Base-by-base conservation (phyloP, 1,139 yeast genomes). In the Zygosaccharomyces sapae region DNA sequence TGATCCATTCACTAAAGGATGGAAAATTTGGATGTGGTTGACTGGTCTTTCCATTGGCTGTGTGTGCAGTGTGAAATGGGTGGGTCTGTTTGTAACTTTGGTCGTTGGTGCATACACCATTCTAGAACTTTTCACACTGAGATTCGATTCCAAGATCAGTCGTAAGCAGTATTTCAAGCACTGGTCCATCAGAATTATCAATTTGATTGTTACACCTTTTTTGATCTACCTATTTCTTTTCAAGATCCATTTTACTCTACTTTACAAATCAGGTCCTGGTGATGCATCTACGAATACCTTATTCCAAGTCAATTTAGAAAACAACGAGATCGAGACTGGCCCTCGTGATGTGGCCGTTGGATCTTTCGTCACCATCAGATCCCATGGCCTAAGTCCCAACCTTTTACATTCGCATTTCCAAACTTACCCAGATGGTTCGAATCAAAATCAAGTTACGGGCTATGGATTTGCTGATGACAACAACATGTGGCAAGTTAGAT, bases 21-120 rank as follows among this genome's bases (percentile, higher is more conserved):
- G 89, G 66, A 61, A 75, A 12, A 54, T 59, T 19, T 83, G 89
- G 89, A 66, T 83, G 63, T 44, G 75, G 4, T 58, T 83, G 13
- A 80, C 94, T 1, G 98, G 98, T 5, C 51, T 85, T 5, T 79
- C 89, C 8, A 79, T 94, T 54, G 99, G 98, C 0, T 86, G 96
- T 66, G 97, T 90, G 10, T 83, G 90, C 57, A 81, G 95, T 43
- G 95, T 90, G 36, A 92, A 92, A 70, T 88, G 96, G 97, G 97
- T 92, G 18, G 98, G 98, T 3, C 68, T 90, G 43, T 89, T 92
- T 62, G 81, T 86, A 39, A 94, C 96, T 7, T 76, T 79, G 0
- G 70, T 90, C 20, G 86, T 90, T 46, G 99, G 99, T 1, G 55
- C 86, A n/a, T 92, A 89, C 70, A 85, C 89, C 3, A 67, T 86